These are phyloP conservation scores for Plantago coronopus DNA, from an alignment of 305 asterid species.

Conservation along the genomic window DNA sequence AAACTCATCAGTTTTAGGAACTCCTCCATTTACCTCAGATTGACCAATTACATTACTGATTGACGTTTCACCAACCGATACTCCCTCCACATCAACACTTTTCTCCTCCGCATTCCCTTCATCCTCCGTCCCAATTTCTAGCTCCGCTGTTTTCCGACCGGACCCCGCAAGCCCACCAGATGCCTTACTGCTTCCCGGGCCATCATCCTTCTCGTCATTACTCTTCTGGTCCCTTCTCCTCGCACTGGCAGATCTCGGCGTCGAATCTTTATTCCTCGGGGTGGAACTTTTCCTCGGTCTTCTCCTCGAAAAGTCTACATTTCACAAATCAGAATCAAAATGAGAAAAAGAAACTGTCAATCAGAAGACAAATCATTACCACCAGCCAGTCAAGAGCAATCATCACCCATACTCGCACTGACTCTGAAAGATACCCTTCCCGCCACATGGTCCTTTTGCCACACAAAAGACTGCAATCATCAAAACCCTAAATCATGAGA, in stretches of 20 bases:
- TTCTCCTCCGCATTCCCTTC: slow-evolving; percentile 38
- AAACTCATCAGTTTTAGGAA: slow-evolving; percentile 27
- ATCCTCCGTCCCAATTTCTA: slow-evolving; percentile 27
- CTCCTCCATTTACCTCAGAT: slow-evolving; percentile 42
- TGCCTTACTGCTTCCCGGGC: slow-evolving; percentile 31
- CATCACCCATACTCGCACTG: slow-evolving; percentile 70
- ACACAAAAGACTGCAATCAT: slow-evolving; percentile 50
- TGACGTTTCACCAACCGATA: slow-evolving; percentile 24
- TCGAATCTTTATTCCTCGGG: slow-evolving; percentile 49
- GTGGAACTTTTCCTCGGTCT: slow-evolving; percentile 48
- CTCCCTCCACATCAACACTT: slow-evolving; percentile 30
- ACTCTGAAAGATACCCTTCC: slow-evolving; percentile 37
- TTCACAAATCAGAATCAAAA: slow-evolving; percentile 21
- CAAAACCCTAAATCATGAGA: slow-evolving; percentile 15
- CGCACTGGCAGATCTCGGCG: slow-evolving; percentile 55
- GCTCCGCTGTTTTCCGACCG: slow-evolving; percentile 33
- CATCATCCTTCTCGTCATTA: slow-evolving; percentile 47
- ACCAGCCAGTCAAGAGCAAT: slow-evolving; percentile 31
- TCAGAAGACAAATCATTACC: slow-evolving; percentile 13
- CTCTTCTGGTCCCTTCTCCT: slow-evolving; percentile 57
- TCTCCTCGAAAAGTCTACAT: slow-evolving; percentile 75
- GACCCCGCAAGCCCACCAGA: slow-evolving; percentile 38
- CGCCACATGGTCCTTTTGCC: slow-evolving; percentile 37
- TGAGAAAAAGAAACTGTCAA: slow-evolving; percentile 15
- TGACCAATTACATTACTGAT: slow-evolving; percentile 29